Evolutionary conservation across 2,329 filamentous ascomycete species (phyloP).

Genomic region (Aspergillus amoenus): DNA sequence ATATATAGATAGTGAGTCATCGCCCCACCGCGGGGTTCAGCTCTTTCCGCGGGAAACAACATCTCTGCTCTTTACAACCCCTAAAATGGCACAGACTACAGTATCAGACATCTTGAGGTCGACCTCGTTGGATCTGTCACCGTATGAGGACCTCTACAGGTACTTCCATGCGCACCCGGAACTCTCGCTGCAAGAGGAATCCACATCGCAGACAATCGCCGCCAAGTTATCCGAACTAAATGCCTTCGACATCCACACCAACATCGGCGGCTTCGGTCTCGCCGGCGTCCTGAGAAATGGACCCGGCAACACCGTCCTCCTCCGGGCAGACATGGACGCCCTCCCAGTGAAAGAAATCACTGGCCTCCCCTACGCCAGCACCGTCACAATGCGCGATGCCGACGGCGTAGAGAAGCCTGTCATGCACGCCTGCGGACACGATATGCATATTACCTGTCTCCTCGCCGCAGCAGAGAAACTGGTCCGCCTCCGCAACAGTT

Average conservation of each 20-base stretch:
- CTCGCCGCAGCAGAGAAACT: conserved; percentile 56
- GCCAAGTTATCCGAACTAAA: conserved; percentile 38
- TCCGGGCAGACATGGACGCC: conserved; percentile 52
- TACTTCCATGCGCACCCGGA: conserved; percentile 60
- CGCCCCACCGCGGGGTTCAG: background rate
- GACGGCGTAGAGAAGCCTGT: conserved; percentile 54
- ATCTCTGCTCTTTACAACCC: background rate
- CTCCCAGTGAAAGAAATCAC: conserved; percentile 51
- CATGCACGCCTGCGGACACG: conserved; percentile 64
- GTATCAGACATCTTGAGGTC: background rate
- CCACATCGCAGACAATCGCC: conserved; percentile 52
- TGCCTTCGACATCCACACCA: conserved; percentile 39
- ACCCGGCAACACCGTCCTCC: conserved; percentile 44
- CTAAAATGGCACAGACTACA: background rate
- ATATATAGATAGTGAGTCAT: background rate
- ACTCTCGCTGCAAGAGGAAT: conserved; percentile 56
- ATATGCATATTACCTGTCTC: conserved; percentile 59
- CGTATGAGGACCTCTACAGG: conserved; percentile 58
- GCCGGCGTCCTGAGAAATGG: conserved; percentile 46
- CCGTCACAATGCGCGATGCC: conserved; percentile 45
- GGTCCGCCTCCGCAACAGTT: conserved; percentile 43
- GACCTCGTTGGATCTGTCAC: conserved; percentile 30
- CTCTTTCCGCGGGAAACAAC: background rate
- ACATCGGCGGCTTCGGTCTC: conserved; percentile 49
- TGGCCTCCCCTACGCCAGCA: conserved; percentile 49